Base-by-base conservation (phyloP, 768 basidiomycete genomes). In the Xerocomellus amylosporus region DNA sequence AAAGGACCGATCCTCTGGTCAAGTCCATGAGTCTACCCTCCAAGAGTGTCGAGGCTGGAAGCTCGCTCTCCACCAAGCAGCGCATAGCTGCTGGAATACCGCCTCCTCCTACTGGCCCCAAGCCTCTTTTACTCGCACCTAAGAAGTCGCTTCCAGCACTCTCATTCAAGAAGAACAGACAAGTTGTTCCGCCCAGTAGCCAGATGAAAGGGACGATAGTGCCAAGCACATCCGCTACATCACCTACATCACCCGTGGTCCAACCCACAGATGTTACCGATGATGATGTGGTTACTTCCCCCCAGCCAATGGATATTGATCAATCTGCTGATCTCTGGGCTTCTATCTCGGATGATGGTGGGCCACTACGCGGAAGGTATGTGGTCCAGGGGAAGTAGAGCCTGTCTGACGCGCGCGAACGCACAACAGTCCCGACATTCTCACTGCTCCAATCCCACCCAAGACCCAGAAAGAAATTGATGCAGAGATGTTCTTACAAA, bases 1-100 rank as follows among this genome's bases (percentile, higher is more conserved):
- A 70, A 49, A 63, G 50, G 47, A 1, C 45, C 38, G 52, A 67
- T 42, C 73, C 74, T 40, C 53, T 70, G 26, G 73, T 75, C 3
- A 73, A 74, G 50, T 15, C 68, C 9, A 62, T 73, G 34, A 49
- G 43, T 49, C 36, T 71, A 33, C 54, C 68, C 1, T 43, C 66
- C 31, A 22, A 53, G 30, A 68, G 56, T 20, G 58, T 66, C 28
- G 68, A 58, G 39, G 59, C 58, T 41, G 69, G 68, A 33, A 75
- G 72, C 53, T 73, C 74, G 10, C 72, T 84, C 28, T 71, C 75
- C 34, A 84, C 80, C 2, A 84, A 83, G 61, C 77, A 80, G 48
- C 74, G 79, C 7, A 61, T 84, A 6, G 71, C 74, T 24, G 72
- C 74, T 40, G 72, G 70, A 10, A 76, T 78, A 14, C 63, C 75